Base-by-base conservation (phyloP, 2,329 filamentous ascomycete species). In the Cladosporium sp. region DNA sequence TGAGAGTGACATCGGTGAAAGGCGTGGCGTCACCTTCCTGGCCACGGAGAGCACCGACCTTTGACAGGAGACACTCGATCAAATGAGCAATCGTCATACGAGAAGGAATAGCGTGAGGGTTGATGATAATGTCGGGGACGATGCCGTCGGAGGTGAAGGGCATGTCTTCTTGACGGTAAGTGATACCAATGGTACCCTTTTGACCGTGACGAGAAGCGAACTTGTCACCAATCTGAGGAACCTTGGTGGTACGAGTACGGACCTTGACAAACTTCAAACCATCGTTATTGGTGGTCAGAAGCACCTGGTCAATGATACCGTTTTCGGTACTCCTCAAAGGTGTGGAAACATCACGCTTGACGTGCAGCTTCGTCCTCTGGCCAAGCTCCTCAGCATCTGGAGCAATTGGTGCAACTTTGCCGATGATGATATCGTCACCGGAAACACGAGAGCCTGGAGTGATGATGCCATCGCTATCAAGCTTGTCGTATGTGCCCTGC, bases 61-160 rank as follows among this genome's bases (percentile, higher is more conserved):
- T 99, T 78, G 92, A 96, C 65, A 99, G 86, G 72, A 98, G 86
- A 85, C 95, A 99, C 84, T 99, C 95, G 77, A 99, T 96, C 87
- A 99, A 93, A 85, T 99, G 95, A 73, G 95, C 95, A 88, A 99
- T 99, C 2, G 96, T 99, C 95, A 99, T 99, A 87, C 95, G 95
- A 64, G 95, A 99, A 0, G 95, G 95, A 86, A 99, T 99, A 76
- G 95, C 96, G 85, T 99, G 95, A 1, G 95, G 95, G 79, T 99
- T 99, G 84, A 99, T 98, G 79, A 99, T 97, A 69, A 99, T 85
- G 79, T 99, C 96, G 0, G 96, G 95, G 0, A 90, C 91, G 62
- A 99, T 86, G 73, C 96, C 95, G 77, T 98, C 92, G 43, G 88
- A 84, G 3, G 92, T 95, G 79, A 99, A 99, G 0, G 96, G 96